Evolutionary conservation across 495 filamentous ascomycete genomes (phyloP), one percentile per base, ranked within the genome.

Genomic region (Geoglossum glabrum): DNA sequence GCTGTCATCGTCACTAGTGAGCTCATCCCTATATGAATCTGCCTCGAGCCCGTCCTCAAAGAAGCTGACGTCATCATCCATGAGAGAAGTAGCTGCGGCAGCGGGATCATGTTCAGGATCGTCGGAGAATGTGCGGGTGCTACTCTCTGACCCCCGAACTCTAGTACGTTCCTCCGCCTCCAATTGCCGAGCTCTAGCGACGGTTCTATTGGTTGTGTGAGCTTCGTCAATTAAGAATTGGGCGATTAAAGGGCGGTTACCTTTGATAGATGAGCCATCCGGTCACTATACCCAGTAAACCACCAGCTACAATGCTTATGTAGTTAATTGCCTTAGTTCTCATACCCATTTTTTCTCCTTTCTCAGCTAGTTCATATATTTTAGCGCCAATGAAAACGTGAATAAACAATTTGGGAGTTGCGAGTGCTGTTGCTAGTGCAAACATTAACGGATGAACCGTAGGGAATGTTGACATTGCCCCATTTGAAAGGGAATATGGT

Each of bases 401-500:
- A n/a, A 97, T 81, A 59, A 95, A 69, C 38, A 98, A 73, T 65
- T 95, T 96, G 10, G 92, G 92, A 0, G 78, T 74, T 11, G 82
- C 76, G 15, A 85, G 68, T 0, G 85, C 82, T 7, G 92, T 97
- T 0, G 93, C 90, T 38, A 85, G 64, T 31, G 80, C 84, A 66
- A 93, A 97, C 62, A 76, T 76, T 66, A 76, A 68, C 17, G 84
- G 82, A 52, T 80, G 74, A 7, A 98, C 86, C 7, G 87, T 94
- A 1, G 86, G 88, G 61, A 98, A 89, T 1, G 90, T 96, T 21
- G 87, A 86, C 28, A 98, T 79, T 25, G 92, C 94, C 21, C 89
- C 92, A 64, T 98, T 98, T 63, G 85, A 89, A 58, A 96, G 72
- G 25, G 86, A 90, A 66, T 94, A 98, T n/a, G 92, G 92, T 59